Evolutionary conservation across 805 yeast species (phyloP), one percentile per base, ranked within the genome.

Genomic region (Saccharomycopsis guyanensis): DNA sequence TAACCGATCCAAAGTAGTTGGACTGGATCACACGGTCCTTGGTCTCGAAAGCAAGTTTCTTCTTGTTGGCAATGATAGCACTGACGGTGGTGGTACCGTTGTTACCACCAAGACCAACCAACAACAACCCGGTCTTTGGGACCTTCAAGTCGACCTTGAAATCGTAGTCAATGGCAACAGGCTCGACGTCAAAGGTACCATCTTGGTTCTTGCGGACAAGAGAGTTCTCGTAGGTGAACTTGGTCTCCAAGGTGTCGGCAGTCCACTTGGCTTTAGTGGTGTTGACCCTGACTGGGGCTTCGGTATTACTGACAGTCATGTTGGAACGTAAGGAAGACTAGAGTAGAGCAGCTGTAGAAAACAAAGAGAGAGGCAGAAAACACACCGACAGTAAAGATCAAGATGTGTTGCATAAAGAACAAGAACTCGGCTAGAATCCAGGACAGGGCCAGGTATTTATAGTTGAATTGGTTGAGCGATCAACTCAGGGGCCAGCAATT

Each of bases 41-140:
- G 57, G 84, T 87, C 60, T 85, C 79, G 70, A 89, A 89, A 43
- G 76, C 66, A 53, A 89, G 63, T 52, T 84, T 74, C 63, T 85
- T 73, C 59, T 82, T 86, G 72, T 89, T 89, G 50, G 97, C 95
- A 55, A 84, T 75, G 43, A 81, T 72, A 7, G 96, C 82, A 38
- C 91, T 88, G 45, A 88, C 77, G 54, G 91, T 73, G 12, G 97
- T 89, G 49, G 96, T 75, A 65, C 97, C 97, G 61, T 89, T 89
- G 73, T 89, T 89, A 66, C 97, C 97, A 57, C 97, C 97, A 55
- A 89, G 73, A 56, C 97, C 97, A 31, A 89, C 97, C 53, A 91
- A 73, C 78, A 89, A 66, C 53, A 89, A 71, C 57, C 97, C 97
- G 41, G 87, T 75, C 65, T 82, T 87, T 57, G 96, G 95, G 38